phyloP scores from a whole-genome alignment of 768 basidiomycete species.

The Trametes maxima region DNA sequence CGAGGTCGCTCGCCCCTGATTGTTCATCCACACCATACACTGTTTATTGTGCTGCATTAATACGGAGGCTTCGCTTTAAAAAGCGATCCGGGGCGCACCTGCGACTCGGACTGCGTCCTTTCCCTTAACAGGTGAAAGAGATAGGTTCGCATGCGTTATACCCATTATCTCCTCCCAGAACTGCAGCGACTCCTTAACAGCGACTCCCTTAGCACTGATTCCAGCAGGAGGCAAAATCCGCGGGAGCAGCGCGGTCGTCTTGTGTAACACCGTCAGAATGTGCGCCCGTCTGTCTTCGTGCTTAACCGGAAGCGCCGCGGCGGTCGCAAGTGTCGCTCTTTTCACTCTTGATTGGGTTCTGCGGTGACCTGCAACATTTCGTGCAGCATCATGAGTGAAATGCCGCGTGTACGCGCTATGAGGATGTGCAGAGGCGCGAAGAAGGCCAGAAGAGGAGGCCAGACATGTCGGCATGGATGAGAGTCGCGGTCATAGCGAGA shows the following conservation, averaged over 20 bases:
- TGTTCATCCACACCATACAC: slow-evolving; percentile 61
- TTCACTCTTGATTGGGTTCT: not conserved
- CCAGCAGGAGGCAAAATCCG: slow-evolving; percentile 39
- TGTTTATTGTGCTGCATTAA: slow-evolving; percentile 27
- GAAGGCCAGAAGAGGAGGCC: slow-evolving; percentile 25
- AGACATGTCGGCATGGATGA: slow-evolving; percentile 35
- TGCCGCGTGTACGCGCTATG: slow-evolving; percentile 6
- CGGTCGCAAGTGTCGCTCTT: slow-evolving; percentile 24
- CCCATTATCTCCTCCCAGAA: slow-evolving; percentile 53
- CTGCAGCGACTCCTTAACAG: slow-evolving; percentile 33
- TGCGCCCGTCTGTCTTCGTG: slow-evolving; percentile 26
- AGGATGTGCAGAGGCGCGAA: slow-evolving; percentile 12
- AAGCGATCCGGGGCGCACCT: slow-evolving; percentile 41
- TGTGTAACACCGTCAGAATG: slow-evolving; percentile 52
- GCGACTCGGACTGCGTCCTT: slow-evolving; percentile 43
- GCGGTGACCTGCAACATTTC: not conserved
- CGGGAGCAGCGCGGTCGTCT: slow-evolving; percentile 48
- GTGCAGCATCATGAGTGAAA: not conserved
- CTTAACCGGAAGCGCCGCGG: slow-evolving; percentile 2
- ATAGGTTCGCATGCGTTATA: slow-evolving; percentile 33
- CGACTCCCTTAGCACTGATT: slow-evolving; percentile 17
- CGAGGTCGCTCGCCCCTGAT: slow-evolving; percentile 57
- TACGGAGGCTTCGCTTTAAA: too few relatives aligned
- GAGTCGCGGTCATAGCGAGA: slow-evolving; percentile 20
- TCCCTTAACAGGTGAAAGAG: slow-evolving; percentile 36